Evolutionary conservation across 805 yeast species (phyloP).

Genomic region (Zygosaccharomyces bisporus): DNA sequence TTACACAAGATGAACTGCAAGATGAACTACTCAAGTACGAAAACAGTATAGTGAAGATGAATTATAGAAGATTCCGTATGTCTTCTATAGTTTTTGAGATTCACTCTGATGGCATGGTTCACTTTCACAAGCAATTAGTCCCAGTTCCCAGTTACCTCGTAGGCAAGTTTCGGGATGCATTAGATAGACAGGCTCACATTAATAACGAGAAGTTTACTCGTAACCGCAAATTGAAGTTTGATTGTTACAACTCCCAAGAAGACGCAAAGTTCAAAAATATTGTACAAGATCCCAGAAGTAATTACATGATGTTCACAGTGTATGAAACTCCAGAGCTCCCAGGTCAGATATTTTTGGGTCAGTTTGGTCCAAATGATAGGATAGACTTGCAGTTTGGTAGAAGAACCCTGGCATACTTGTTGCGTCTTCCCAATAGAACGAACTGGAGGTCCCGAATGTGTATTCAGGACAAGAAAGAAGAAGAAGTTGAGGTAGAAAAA

Average conservation of each 20-base stretch:
- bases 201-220: slow-evolving; percentile 48
- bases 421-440: slow-evolving; percentile 57
- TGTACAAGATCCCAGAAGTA: slow-evolving; percentile 29
- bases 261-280: slow-evolving; percentile 31
- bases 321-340: slow-evolving; percentile 31
- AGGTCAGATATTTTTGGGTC: slow-evolving; percentile 35
- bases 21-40: slow-evolving; percentile 50
- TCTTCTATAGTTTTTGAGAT: slow-evolving; percentile 68
- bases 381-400: slow-evolving; percentile 84
- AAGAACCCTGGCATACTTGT: slow-evolving; percentile 62
- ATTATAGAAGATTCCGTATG: slow-evolving; percentile 39
- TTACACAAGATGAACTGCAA: slow-evolving; percentile 20
- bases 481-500: slow-evolving; percentile 55
- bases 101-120: slow-evolving; percentile 60
- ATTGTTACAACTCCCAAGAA: slow-evolving; percentile 27
- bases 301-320: slow-evolving; percentile 37
- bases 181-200: slow-evolving; percentile 42
- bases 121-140: slow-evolving; percentile 70
- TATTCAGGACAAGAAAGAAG: slow-evolving; percentile 58
- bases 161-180: slow-evolving; percentile 42
- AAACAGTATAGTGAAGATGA: slow-evolving; percentile 48
- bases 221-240: slow-evolving; percentile 45
- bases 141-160: slow-evolving; percentile 54
- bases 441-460: slow-evolving; percentile 70
- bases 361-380: slow-evolving; percentile 35